Conservation (phyloP, 495 filamentous ascomycete genomes). For the Talaromyces ruber region DNA sequence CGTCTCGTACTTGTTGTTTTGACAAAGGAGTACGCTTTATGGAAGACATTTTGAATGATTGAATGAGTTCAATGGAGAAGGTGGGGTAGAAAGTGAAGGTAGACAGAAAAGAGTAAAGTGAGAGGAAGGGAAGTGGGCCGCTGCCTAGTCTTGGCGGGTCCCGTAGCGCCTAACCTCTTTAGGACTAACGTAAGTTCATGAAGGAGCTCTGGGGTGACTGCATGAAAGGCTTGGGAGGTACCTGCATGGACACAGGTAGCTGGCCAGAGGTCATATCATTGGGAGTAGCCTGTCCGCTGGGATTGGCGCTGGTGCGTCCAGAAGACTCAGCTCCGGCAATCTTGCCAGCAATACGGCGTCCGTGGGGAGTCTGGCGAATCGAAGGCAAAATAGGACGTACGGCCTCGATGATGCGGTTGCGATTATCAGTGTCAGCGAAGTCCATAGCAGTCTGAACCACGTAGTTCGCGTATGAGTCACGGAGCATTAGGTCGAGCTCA, state of each 20-base stretch:
- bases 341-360: constrained; percentile 84
- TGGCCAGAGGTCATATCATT: constrained; percentile 30
- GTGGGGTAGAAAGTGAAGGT: too few species aligned
- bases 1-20: too few species aligned
- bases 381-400: constrained; percentile 75
- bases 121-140: too few species aligned
- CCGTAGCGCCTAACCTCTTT: too few species aligned
- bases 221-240: constrained; percentile 21
- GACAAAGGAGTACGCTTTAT: too few species aligned
- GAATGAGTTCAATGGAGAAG: too few species aligned
- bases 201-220: constrained; percentile 21
- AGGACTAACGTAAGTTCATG: too few species aligned
- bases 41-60: too few species aligned
- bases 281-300: constrained; percentile 28
- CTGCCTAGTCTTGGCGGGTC: too few species aligned
- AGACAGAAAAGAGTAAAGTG: too few species aligned
- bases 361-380: constrained; percentile 84
- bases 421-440: constrained; percentile 62
- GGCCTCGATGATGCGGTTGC: constrained; percentile 64
- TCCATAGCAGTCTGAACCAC: constrained; percentile 96
- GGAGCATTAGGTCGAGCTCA: constrained; percentile 79
- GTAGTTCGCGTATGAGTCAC: constrained; percentile 92
- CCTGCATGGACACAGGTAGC: constrained; percentile 22
- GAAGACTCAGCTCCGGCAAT: constrained; percentile 43
- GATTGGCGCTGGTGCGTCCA: constrained; percentile 23